phyloP scores from a whole-genome alignment of 202 grass and related monocot genomes.

The Saccharum hybrid region DNA sequence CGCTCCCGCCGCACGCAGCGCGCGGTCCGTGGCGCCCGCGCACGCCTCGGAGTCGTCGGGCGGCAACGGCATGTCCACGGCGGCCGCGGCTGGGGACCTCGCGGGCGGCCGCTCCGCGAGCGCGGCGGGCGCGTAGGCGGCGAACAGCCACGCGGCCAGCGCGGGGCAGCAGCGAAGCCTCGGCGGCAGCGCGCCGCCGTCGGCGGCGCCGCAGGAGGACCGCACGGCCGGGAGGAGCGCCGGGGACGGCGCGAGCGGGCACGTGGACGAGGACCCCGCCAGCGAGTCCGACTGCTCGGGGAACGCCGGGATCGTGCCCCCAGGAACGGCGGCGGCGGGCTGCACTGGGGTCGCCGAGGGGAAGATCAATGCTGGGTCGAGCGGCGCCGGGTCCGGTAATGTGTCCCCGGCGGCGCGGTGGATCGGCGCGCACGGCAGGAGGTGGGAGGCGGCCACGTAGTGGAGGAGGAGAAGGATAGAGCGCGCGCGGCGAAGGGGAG shows the following conservation, averaged over 20 bases:
- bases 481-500: conserved; percentile 14
- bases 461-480: conserved; percentile 27
- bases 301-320: conserved; percentile 90
- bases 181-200: conserved; percentile 34
- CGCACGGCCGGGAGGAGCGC: conserved; percentile 68
- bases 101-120: conserved; percentile 39
- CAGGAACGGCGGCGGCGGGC: conserved; percentile 6
- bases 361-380: conserved; percentile 60
- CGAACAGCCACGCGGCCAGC: conserved; percentile 78
- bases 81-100: conserved; percentile 6
- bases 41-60: conserved; percentile 89
- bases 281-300: conserved; percentile 86
- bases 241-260: conserved; percentile 67
- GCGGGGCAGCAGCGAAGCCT: conserved; percentile 77
- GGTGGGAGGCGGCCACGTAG: conserved; percentile 13
- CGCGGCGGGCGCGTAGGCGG: conserved; percentile 71
- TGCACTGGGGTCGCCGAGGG: conserved; percentile 49
- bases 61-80: conserved; percentile 63
- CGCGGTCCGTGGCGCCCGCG: conserved; percentile 69
- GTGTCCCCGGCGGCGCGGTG: neutral
- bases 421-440: neutral
- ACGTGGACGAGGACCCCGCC: conserved; percentile 52
- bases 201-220: conserved; percentile 47
- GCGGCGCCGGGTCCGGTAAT: conserved; percentile 54
- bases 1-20: conserved; percentile 56